phyloP scores from a whole-genome alignment of 148 eudicot genomes.

The Fagopyrum homotropicum region DNA sequence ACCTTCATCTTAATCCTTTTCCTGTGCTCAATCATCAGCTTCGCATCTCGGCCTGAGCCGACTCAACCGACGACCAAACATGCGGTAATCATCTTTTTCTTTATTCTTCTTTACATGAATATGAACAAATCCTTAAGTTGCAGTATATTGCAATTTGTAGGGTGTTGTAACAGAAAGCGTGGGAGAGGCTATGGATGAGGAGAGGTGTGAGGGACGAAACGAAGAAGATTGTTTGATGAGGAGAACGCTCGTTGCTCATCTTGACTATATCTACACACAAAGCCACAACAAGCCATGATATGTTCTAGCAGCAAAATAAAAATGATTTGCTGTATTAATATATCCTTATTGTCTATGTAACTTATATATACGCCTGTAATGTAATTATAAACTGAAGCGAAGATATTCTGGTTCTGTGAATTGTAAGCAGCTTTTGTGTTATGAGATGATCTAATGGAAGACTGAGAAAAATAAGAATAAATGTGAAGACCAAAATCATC shows the following conservation, averaged over 20 bases:
- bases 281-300: conserved; percentile 7
- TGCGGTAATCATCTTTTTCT: neutral
- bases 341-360: too few relatives aligned
- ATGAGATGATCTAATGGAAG: neutral
- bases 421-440: neutral
- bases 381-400: neutral
- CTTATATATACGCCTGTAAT: too few relatives aligned
- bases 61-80: neutral
- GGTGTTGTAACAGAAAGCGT: neutral
- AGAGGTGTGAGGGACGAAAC: neutral
- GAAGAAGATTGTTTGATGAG: conserved; percentile 13
- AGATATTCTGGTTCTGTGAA: neutral
- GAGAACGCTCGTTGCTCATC: conserved; percentile 12
- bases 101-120: neutral
- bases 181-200: neutral
- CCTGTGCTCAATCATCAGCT: neutral
- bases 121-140: neutral
- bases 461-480: neutral
- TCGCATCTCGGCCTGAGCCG: neutral
- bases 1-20: conserved; percentile 4
- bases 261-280: conserved; percentile 14
- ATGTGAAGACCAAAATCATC: neutral
- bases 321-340: neutral
- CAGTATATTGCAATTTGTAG: neutral
- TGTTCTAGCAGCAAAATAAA: neutral